Evolutionary conservation across 768 basidiomycete species (phyloP), one percentile per base, ranked within the genome.

Genomic region (Lyophyllum atratum): DNA sequence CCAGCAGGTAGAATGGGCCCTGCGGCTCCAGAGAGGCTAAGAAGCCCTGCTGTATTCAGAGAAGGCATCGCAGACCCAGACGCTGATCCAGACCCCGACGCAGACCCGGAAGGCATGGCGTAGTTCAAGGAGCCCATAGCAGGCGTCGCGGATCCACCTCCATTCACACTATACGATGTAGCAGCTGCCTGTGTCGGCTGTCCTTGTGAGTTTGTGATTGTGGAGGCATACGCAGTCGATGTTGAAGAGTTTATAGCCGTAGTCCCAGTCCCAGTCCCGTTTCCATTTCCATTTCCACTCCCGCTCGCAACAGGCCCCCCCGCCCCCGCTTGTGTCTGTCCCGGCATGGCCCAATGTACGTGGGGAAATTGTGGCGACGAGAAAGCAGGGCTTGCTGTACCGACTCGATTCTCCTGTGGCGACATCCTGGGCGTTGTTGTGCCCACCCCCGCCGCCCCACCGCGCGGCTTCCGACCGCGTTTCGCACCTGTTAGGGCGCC

Each of bases 391-490:
- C 39, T 29, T 15, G 54, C 11, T n/a, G 42, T 44, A 14, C 39
- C 21, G 17, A n/a, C 40, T 28, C 45, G 33, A n/a, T 19, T 46
- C 11, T 39, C 34, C 24, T 54, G 49, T 6, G 59, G 48, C 14
- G 52, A 26, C 37, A 53, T 46, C 47, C 60, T 39, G 19, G 50
- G 49, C 3, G 28, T 25, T 1, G 43, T 44, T 9, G 55, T 49
- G 6, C 60, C 60, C 14, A 55, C 53, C 28, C 65, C 65, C 21
- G 68, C 59, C 22, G 50, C 51, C 12, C 70, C 72, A 37, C 73
- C 76, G 37, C 76, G 76, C 6, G 81, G 80, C 66, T 83, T 83
- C 43, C 76, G 70, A 54, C 80, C 77, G 39, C 79, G 74, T 69
- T 80, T 78, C 52, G 76, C 77, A 55, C 77, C 76, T 21, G 54